Evolutionary conservation across 768 basidiomycete species (phyloP).

Genomic region (Hygrocybe punicea): DNA sequence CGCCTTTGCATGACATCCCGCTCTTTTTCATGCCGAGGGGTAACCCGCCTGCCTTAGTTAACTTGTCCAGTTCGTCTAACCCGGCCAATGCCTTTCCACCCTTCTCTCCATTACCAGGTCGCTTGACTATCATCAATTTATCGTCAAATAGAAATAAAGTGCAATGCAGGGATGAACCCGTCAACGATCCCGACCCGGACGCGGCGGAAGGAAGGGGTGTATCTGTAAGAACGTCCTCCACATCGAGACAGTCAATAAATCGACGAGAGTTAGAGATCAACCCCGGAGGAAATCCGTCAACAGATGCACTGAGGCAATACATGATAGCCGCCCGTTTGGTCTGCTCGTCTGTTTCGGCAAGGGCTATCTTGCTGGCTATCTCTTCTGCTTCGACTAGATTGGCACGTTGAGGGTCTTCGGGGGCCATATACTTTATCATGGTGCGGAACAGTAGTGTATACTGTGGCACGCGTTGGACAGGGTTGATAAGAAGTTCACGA

Average conservation of each 20-base stretch:
- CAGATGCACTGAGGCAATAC: slow-evolving; percentile 76
- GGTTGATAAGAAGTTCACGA: slow-evolving; percentile 91
- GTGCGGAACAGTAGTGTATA: slow-evolving; percentile 90
- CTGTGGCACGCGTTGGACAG: slow-evolving; percentile 91
- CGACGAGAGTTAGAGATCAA: slow-evolving; percentile 86
- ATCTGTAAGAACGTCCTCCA: slow-evolving; percentile 72
- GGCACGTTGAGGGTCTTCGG: slow-evolving; percentile 69
- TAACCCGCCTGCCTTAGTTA: slow-evolving; percentile 60
- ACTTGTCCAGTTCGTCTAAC: slow-evolving; percentile 72
- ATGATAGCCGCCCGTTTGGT: slow-evolving; percentile 87
- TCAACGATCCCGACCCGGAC: slow-evolving; percentile 37
- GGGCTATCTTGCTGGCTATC: slow-evolving; percentile 85
- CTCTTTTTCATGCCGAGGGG: slow-evolving; percentile 69
- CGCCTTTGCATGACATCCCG: slow-evolving; percentile 79
- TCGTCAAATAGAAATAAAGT: slow-evolving; percentile 94
- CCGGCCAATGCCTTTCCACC: slow-evolving; percentile 69
- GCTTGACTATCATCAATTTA: slow-evolving; percentile 86
- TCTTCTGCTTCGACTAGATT: slow-evolving; percentile 83
- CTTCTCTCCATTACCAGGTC: slow-evolving; percentile 73
- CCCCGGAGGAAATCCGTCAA: slow-evolving; percentile 88
- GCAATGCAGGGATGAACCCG: slow-evolving; percentile 63
- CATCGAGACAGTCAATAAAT: slow-evolving; percentile 91
- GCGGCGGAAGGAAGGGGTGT: slow-evolving; percentile 44
- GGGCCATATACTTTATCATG: slow-evolving; percentile 88
- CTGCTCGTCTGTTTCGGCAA: slow-evolving; percentile 87